Percentiles rank a stretch among this genome's conserved stretches.
phyloP scores from a whole-genome alignment of 495 filamentous ascomycete species.

The Aspergillus ostianus region DNA sequence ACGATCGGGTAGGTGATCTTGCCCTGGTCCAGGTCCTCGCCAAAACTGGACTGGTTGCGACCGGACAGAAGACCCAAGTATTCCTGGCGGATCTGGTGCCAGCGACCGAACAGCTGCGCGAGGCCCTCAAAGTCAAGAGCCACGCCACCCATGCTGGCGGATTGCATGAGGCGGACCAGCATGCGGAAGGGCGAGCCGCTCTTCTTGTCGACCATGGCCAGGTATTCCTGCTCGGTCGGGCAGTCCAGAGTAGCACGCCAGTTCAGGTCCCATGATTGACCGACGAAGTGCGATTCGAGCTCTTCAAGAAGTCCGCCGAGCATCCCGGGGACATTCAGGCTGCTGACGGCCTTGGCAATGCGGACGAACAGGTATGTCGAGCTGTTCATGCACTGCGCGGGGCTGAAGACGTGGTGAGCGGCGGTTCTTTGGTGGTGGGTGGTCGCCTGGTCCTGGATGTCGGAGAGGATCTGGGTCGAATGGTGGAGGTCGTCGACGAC shows the following conservation, averaged over 20 bases:
- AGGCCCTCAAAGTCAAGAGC: slow-evolving; percentile 20
- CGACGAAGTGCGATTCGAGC: slow-evolving; percentile 22
- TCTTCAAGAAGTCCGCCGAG: slow-evolving; percentile 20
- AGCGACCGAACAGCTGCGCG: slow-evolving; percentile 24
- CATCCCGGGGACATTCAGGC: slow-evolving; percentile 18
- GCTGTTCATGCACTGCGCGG: slow-evolving; percentile 47
- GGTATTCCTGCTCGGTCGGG: slow-evolving; percentile 26
- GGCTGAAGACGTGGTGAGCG: slow-evolving; percentile 32
- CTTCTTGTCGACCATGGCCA: slow-evolving; percentile 30
- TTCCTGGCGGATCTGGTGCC: slow-evolving; percentile 35
- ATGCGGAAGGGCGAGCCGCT: slow-evolving; percentile 30
- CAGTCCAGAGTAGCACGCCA: slow-evolving; percentile 21
- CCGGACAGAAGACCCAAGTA: slow-evolving; percentile 28
- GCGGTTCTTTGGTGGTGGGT: slow-evolving; percentile 27
- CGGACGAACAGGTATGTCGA: slow-evolving; percentile 47
- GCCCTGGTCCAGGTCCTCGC: slow-evolving; percentile 36
- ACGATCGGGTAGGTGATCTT: slow-evolving; percentile 31
- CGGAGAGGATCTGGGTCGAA: slow-evolving; percentile 26
- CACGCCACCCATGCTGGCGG: slow-evolving; percentile 15
- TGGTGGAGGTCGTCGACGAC: slow-evolving; percentile 23
- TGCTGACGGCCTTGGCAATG: slow-evolving; percentile 27
- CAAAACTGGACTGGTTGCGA: slow-evolving; percentile 11
- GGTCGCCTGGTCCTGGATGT: slow-evolving; percentile 35
- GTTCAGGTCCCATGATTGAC: slow-evolving; percentile 31
- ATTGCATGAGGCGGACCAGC: slow-evolving; percentile 24